Conservation (phyloP, 805 yeast species). For the Metschnikowia bowlesiae region DNA sequence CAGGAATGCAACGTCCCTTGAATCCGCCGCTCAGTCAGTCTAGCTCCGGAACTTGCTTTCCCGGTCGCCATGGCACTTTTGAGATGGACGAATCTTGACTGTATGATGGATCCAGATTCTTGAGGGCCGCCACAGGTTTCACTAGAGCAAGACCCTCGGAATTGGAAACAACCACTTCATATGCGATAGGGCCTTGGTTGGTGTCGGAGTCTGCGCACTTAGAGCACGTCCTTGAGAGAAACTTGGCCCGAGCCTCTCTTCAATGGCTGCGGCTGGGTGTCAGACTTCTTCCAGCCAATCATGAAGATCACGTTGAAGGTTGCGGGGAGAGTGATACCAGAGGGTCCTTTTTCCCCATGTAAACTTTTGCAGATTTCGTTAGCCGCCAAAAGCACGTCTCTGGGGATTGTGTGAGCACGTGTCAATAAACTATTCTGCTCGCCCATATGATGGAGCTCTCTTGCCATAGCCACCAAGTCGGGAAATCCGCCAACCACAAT, state of each 20-base stretch:
- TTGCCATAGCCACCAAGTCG: slow-evolving; percentile 58
- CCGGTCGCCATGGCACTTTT: too few relatives aligned
- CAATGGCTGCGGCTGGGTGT: slow-evolving; percentile 66
- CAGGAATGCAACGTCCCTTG: too few relatives aligned
- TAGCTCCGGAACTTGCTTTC: too few relatives aligned
- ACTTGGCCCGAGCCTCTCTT: slow-evolving; percentile 69
- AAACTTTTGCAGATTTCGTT: slow-evolving; percentile 67
- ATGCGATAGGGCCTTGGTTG: too few relatives aligned
- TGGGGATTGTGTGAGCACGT: slow-evolving; percentile 33
- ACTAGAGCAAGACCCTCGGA: too few relatives aligned
- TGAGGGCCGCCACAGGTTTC: too few relatives aligned
- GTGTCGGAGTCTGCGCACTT: not conserved
- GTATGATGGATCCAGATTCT: too few relatives aligned
- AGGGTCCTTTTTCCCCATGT: slow-evolving; percentile 59
- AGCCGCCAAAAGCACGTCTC: slow-evolving; percentile 69
- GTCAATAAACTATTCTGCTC: slow-evolving; percentile 71
- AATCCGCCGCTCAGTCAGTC: too few relatives aligned
- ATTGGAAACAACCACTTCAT: too few relatives aligned
- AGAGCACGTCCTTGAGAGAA: slow-evolving; percentile 59
- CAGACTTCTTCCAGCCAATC: slow-evolving; percentile 86
- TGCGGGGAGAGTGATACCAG: slow-evolving; percentile 60
- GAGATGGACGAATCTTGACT: too few relatives aligned
- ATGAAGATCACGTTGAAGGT: slow-evolving; percentile 74
- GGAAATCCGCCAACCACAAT: slow-evolving; percentile 74
- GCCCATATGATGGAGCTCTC: slow-evolving; percentile 77